A percentile compares a stretch with the other conserved stretches of the same genome.
phyloP scores from a whole-genome alignment of 202 grass and related monocot species.

The Tripidium arundinaceum region DNA sequence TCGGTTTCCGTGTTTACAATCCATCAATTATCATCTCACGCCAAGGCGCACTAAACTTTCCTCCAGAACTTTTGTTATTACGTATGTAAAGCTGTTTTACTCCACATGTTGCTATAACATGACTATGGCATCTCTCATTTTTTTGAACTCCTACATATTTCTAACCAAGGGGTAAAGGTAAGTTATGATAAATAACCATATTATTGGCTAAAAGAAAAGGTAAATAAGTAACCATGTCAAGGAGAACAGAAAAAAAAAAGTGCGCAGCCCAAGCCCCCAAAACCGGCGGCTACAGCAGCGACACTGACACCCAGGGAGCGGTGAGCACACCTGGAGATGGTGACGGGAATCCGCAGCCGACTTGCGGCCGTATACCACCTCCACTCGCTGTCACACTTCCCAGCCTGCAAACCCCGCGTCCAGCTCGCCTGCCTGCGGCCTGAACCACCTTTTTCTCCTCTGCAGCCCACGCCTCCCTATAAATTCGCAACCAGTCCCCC shows the following conservation, averaged over 20 bases:
- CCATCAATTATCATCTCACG: neutral
- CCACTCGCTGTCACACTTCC: conserved; percentile 1
- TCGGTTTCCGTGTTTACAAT: fast-evolving
- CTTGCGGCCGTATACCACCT: neutral
- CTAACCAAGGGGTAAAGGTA: neutral
- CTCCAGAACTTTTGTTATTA: neutral
- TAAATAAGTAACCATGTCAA: neutral
- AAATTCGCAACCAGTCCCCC: conserved; percentile 28
- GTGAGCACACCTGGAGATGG: neutral
- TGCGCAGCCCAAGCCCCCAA: neutral
- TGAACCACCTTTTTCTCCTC: neutral
- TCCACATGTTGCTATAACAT: too few relatives aligned
- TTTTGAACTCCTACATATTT: neutral
- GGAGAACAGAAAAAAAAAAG: neutral
- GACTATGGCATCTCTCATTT: neutral
- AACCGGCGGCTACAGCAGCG: neutral
- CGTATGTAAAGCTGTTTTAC: too few relatives aligned
- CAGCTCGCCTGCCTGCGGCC: neutral
- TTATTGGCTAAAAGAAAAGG: neutral
- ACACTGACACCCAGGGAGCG: neutral
- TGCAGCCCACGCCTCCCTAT: conserved; percentile 32
- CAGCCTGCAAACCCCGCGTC: neutral
- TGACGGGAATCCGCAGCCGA: conserved; percentile 26
- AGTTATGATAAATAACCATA: neutral
- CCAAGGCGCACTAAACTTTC: too few relatives aligned